phyloP scores from a whole-genome alignment of 345 rosid species.

The Populus alba region DNA sequence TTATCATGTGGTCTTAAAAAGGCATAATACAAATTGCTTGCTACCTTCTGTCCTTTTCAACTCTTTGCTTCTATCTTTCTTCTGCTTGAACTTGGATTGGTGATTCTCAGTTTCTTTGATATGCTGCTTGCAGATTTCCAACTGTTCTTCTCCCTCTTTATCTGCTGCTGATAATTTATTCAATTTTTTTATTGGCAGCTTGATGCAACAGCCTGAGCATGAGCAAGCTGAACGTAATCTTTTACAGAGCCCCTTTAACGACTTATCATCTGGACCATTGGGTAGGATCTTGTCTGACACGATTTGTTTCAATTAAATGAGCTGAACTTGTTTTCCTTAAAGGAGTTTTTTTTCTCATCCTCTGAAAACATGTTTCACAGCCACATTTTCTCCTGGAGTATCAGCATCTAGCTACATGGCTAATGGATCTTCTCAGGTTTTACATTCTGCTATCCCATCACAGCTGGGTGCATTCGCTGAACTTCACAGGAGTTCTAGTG shows the following conservation, averaged over 20 bases:
- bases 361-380: constrained; percentile 30
- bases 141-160: background rate
- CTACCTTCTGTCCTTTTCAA: background rate
- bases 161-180: background rate
- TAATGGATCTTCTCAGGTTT: constrained; percentile 8
- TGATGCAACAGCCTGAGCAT: constrained; percentile 42
- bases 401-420: constrained; percentile 20
- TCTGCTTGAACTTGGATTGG: background rate
- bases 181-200: constrained; percentile 38
- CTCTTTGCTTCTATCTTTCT: background rate
- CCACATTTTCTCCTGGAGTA: constrained; percentile 35
- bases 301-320: constrained; percentile 3
- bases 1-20: background rate
- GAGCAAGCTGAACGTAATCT: constrained; percentile 45
- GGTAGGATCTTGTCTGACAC: constrained; percentile 40
- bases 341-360: constrained; percentile 1
- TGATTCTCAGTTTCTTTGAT: constrained; percentile 3
- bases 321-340: constrained; percentile 11
- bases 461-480: constrained; percentile 17
- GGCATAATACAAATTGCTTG: constrained; percentile 1
- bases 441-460: constrained; percentile 20
- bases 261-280: constrained; percentile 40
- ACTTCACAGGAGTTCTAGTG: constrained; percentile 42
- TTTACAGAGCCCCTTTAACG: constrained; percentile 42
- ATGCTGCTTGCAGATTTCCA: constrained; percentile 5